Evolutionary conservation across 257 asterid genomes (phyloP).

Genomic region (Jaltomata sinuosa): DNA sequence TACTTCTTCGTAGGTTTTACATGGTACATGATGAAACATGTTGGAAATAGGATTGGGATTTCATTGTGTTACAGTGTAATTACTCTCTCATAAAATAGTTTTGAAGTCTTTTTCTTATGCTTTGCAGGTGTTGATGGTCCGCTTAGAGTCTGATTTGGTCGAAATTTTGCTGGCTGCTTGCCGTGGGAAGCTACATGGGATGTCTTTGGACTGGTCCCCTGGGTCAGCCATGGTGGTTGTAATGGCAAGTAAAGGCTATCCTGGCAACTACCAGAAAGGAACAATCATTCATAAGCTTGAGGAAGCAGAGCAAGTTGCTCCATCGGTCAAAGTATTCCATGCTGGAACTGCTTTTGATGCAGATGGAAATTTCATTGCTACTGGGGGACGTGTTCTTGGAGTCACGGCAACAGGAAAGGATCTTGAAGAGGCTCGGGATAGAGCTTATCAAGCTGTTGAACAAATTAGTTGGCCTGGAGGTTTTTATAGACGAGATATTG

Average conservation of each 20-base stretch:
- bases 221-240: slow-evolving; percentile 96
- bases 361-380: slow-evolving; percentile 59
- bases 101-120: background rate
- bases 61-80: background rate
- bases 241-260: slow-evolving; percentile 97
- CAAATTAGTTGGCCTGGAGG: slow-evolving; percentile 71
- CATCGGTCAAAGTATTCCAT: slow-evolving; percentile 65
- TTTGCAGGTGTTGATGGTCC: slow-evolving; percentile 77
- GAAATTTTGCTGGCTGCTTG: slow-evolving; percentile 79
- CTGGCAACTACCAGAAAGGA: slow-evolving; percentile 70
- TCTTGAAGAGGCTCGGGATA: slow-evolving; percentile 77
- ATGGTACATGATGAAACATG: background rate
- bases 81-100: background rate
- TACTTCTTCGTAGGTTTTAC: background rate
- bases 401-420: slow-evolving; percentile 70
- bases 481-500: slow-evolving; percentile 73
- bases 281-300: slow-evolving; percentile 54
- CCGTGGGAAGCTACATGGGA: slow-evolving; percentile 48
- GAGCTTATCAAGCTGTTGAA: slow-evolving; percentile 67
- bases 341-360: slow-evolving; percentile 70
- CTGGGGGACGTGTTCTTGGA: slow-evolving; percentile 92
- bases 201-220: slow-evolving; percentile 69
- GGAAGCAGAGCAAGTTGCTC: slow-evolving; percentile 68
- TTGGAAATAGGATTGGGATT: background rate
- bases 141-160: slow-evolving; percentile 74